Evolutionary conservation across 1,284 basidiomycete genomes (phyloP).

Genomic region (Paramarasmius palmivorus): DNA sequence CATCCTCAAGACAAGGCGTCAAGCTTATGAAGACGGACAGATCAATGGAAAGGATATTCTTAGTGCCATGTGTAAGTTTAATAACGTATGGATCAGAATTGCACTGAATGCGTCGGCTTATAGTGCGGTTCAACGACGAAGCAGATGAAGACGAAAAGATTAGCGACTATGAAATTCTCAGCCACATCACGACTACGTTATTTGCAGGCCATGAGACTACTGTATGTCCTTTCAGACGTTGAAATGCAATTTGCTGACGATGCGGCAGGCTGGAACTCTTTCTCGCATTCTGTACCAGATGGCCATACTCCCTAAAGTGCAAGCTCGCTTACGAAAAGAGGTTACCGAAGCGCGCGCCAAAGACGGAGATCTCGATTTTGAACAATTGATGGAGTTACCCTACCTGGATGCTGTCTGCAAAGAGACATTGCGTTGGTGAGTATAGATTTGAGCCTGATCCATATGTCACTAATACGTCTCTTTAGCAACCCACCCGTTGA

Average conservation of each 20-base stretch:
- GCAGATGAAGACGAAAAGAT: not conserved
- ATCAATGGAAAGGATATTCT: not conserved
- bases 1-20: not conserved
- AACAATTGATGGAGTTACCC: not conserved
- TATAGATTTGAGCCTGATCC: not conserved
- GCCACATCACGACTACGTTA: constrained; percentile 77
- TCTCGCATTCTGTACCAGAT: constrained; percentile 77
- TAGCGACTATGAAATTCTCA: constrained; percentile 55
- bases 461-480: not conserved
- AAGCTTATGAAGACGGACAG: not conserved
- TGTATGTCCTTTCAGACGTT: too few relatives aligned
- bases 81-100: not conserved
- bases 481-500: not conserved
- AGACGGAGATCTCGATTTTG: constrained; percentile 3
- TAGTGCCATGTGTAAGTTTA: not conserved
- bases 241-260: too few relatives aligned
- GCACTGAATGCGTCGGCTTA: not conserved
- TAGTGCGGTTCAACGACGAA: not conserved
- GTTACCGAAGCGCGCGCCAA: not conserved
- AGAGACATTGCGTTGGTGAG: constrained; percentile 6
- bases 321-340: constrained; percentile 59
- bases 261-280: constrained; percentile 63
- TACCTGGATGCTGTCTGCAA: constrained; percentile 7
- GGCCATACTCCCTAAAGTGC: constrained; percentile 50
- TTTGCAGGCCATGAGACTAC: too few relatives aligned